Evolutionary conservation across 2,329 filamentous ascomycete genomes (phyloP).

Genomic region (Corinectria fuckeliana): DNA sequence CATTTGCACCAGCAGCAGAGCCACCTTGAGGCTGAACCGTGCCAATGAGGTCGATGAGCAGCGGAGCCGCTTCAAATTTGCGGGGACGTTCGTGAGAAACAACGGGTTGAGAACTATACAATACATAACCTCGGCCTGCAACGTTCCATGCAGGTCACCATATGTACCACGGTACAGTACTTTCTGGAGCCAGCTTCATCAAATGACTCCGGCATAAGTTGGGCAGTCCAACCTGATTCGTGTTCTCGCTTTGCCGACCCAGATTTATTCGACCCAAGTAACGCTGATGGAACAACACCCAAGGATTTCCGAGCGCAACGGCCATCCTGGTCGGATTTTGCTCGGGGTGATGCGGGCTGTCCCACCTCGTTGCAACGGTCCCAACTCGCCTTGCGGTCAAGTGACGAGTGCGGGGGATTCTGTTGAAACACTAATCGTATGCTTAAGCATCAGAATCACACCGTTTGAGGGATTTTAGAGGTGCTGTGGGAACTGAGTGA

Average conservation of each 20-base stretch:
- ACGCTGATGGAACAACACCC: not conserved
- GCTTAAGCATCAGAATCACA: not conserved
- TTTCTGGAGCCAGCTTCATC: not conserved
- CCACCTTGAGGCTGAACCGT: not conserved
- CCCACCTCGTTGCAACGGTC: not conserved
- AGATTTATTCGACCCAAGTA: not conserved
- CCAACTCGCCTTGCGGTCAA: not conserved
- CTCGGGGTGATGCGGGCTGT: not conserved
- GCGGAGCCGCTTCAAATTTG: not conserved
- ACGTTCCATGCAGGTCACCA: not conserved
- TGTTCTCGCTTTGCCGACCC: not conserved
- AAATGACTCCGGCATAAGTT: not conserved
- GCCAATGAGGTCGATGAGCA: not conserved
- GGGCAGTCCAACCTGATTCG: not conserved
- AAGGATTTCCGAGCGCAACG: not conserved
- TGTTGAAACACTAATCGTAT: conserved; percentile 8
- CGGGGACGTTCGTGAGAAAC: not conserved
- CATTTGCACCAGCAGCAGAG: not conserved
- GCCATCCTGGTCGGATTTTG: not conserved
- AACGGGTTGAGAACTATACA: too few species aligned
- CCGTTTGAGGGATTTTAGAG: conserved; percentile 6
- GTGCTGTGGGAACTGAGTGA: not conserved
- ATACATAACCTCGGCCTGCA: not conserved
- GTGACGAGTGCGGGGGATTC: not conserved
- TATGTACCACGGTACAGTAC: too few species aligned